phyloP scores from a whole-genome alignment of 73 alveolate genomes.

The Paramecium octaurelia region DNA sequence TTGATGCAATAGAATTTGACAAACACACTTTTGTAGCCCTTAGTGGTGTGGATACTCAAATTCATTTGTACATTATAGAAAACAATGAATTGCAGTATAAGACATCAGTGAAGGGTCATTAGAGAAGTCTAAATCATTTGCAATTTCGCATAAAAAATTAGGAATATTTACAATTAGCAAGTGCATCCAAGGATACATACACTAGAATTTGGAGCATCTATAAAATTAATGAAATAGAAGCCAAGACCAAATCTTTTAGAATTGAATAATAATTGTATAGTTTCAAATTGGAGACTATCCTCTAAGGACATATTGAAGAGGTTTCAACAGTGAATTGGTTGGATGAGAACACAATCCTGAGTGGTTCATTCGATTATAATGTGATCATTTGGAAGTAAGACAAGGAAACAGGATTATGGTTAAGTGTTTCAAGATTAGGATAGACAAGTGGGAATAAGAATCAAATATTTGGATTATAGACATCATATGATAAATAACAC shows the following conservation, averaged over 20 bases:
- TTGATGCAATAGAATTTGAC: slow-evolving; percentile 25
- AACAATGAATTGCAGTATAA: neutral
- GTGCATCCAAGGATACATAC: slow-evolving; percentile 54
- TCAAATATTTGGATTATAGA: slow-evolving; percentile 8
- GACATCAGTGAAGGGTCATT: slow-evolving; percentile 52
- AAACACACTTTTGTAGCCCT: neutral
- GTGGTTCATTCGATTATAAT: slow-evolving; percentile 47
- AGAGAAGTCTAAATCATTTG: slow-evolving; percentile 30
- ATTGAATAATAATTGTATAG: slow-evolving; percentile 68
- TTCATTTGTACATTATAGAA: slow-evolving; percentile 29
- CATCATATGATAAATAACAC: slow-evolving; percentile 82
- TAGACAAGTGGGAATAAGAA: neutral
- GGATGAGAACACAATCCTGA: slow-evolving; percentile 64
- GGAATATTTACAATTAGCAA: slow-evolving; percentile 10
- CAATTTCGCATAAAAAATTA: neutral
- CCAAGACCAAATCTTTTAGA: slow-evolving; percentile 39
- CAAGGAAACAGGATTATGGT: neutral
- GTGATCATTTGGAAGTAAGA: neutral
- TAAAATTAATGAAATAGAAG: neutral
- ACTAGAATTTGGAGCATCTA: slow-evolving; percentile 51
- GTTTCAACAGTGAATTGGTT: slow-evolving; percentile 67
- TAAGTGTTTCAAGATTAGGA: slow-evolving; percentile 1
- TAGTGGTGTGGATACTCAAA: slow-evolving; percentile 59
- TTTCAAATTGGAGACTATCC: slow-evolving; percentile 83
- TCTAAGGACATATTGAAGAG: slow-evolving; percentile 85